A percentile compares a stretch with the other conserved stretches of the same genome.
These are phyloP conservation scores for Poronia punctata DNA, from an alignment of 495 filamentous ascomycete genomes.

Conservation along the genomic window DNA sequence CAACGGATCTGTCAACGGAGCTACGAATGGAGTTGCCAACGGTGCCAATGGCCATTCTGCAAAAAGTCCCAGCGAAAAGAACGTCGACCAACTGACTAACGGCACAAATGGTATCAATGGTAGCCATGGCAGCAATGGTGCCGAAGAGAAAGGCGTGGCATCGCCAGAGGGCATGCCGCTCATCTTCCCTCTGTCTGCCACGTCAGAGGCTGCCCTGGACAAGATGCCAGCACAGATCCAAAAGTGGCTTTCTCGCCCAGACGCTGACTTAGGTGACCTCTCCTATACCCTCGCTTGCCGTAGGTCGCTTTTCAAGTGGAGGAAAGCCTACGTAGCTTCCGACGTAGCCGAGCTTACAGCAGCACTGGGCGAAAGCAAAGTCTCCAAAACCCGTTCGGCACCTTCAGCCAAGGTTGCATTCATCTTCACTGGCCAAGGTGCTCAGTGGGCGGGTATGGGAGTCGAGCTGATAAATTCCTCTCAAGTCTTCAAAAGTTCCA, in stretches of 20 bases:
- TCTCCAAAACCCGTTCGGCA: conserved; percentile 9
- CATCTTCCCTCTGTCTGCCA: too few species aligned
- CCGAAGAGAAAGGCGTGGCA: conserved; percentile 12
- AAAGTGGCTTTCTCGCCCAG: neutral
- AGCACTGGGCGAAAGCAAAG: conserved; percentile 18
- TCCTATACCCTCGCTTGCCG: conserved; percentile 31
- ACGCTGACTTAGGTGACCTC: conserved; percentile 12
- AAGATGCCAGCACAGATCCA: neutral
- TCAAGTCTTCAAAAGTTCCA: conserved; percentile 22
- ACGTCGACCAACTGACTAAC: neutral
- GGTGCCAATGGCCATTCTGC: neutral
- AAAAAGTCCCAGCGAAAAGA: neutral
- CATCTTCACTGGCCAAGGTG: conserved; percentile 37
- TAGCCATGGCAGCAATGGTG: conserved; percentile 15
- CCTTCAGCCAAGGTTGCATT: conserved; percentile 26
- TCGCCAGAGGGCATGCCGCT: conserved; percentile 15
- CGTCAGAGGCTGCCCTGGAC: too few species aligned
- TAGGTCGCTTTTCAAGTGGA: conserved; percentile 28
- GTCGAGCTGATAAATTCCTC: conserved; percentile 36
- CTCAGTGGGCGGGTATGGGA: conserved; percentile 48
- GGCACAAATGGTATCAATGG: neutral
- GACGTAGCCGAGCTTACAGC: conserved; percentile 21
- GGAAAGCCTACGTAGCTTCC: conserved; percentile 22
- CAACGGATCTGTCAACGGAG: neutral
- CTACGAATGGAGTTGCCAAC: neutral